A percentile compares a stretch with the other conserved stretches of the same genome.
These are phyloP conservation scores for Phyllosticta ampelicida DNA, from an alignment of 2,329 filamentous ascomycete genomes.

Conservation along the genomic window DNA sequence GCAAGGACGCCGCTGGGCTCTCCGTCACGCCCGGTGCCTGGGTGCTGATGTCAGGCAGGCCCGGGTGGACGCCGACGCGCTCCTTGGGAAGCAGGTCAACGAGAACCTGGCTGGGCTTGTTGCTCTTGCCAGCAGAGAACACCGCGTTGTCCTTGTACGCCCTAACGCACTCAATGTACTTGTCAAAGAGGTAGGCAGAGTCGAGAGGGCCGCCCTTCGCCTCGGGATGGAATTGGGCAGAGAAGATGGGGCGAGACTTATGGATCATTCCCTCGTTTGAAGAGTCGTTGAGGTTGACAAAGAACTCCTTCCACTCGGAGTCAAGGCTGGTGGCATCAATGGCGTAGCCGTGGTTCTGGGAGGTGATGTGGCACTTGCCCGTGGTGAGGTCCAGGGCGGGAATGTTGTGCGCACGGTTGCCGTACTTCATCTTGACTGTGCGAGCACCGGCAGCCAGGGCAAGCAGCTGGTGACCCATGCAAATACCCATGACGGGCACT, in stretches of 20 bases:
- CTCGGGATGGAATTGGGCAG: conserved; percentile 97
- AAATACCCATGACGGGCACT: conserved; percentile 94
- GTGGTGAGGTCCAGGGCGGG: conserved; percentile 89
- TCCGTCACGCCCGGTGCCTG: conserved; percentile 8
- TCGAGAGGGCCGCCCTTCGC: conserved; percentile 96
- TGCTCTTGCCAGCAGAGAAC: conserved; percentile 64
- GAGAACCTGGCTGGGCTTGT: conserved; percentile 75
- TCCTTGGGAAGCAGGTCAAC: conserved; percentile 89
- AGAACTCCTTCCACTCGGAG: conserved; percentile 91
- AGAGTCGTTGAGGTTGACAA: conserved; percentile 94
- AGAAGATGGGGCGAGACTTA: conserved; percentile 92
- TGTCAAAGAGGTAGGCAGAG: conserved; percentile 91
- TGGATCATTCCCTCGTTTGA: conserved; percentile 98
- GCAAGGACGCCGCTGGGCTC: conserved; percentile 6
- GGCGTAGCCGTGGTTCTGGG: conserved; percentile 96
- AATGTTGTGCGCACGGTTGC: conserved; percentile 98
- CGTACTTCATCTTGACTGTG: conserved; percentile 98
- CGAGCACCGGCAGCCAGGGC: conserved; percentile 78
- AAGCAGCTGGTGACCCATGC: conserved; percentile 90
- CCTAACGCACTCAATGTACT: conserved; percentile 82
- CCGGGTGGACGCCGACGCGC: conserved; percentile 67
- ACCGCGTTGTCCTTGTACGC: conserved; percentile 78
- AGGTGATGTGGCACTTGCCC: conserved; percentile 95
- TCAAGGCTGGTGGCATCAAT: conserved; percentile 77
- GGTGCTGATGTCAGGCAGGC: conserved; percentile 20